A percentile compares a stretch with the other conserved stretches of the same genome.
Evolutionary conservation across 2,329 filamentous ascomycete genomes (phyloP).

Genomic region (Cladosporium velox): DNA sequence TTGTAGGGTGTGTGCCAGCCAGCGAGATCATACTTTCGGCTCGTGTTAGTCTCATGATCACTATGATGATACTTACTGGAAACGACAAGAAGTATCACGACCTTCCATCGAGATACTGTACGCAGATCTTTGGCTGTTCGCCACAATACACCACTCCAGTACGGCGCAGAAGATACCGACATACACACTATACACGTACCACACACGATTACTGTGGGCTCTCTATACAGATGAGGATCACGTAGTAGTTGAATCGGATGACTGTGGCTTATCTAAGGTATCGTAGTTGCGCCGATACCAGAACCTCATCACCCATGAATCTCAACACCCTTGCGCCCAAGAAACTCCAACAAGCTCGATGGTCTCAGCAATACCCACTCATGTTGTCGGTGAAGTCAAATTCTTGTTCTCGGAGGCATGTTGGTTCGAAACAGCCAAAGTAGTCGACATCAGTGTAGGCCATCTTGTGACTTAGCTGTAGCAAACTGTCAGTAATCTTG

Average conservation of each 20-base stretch:
- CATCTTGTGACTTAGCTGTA: not conserved
- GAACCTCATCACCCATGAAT: not conserved
- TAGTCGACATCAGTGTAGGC: not conserved
- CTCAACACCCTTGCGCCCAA: not conserved
- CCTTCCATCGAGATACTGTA: not conserved
- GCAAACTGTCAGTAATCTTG: not conserved
- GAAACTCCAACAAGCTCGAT: not conserved
- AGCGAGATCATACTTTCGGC: not conserved
- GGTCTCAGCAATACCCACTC: not conserved
- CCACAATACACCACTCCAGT: not conserved
- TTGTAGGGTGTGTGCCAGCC: not conserved
- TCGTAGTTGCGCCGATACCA: not conserved
- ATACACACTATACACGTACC: not conserved
- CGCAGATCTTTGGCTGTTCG: not conserved
- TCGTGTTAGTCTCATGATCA: not conserved
- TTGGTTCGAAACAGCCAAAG: not conserved
- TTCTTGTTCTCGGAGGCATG: not conserved
- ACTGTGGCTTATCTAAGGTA: not conserved
- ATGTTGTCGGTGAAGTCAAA: not conserved
- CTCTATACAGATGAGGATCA: not conserved
- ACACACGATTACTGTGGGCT: not conserved
- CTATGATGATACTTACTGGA: not conserved
- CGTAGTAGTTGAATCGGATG: not conserved
- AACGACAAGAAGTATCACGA: not conserved
- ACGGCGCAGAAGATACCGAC: not conserved